Conservation (phyloP, 805 yeast genomes). For the Candida patagonica region DNA sequence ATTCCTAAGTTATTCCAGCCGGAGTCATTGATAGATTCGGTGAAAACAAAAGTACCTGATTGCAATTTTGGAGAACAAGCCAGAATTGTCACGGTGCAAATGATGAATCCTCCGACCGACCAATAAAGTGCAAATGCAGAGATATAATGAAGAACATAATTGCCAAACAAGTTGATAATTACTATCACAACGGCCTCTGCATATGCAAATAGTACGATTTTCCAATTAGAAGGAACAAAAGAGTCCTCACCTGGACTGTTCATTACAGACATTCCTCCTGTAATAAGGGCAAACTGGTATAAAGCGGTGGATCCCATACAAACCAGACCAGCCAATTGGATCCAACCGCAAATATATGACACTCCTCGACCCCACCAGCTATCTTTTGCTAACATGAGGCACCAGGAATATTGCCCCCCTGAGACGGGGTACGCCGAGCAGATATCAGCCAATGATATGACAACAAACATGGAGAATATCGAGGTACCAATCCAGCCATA, state of each 20-base stretch:
- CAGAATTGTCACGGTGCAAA: constrained; percentile 9
- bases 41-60: constrained; percentile 12
- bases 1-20: constrained; percentile 12
- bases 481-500: constrained; percentile 51
- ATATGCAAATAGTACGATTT: constrained; percentile 16
- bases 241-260: constrained; percentile 15
- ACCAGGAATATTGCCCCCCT: constrained; percentile 64
- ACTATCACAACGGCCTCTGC: constrained; percentile 9
- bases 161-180: constrained; percentile 17
- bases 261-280: constrained; percentile 13
- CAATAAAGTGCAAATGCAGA: constrained; percentile 20
- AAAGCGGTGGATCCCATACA: constrained; percentile 24
- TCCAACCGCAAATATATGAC: constrained; percentile 17
- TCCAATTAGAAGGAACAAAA: constrained; percentile 11
- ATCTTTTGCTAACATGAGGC: constrained; percentile 29
- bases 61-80: constrained; percentile 10
- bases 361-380: constrained; percentile 13
- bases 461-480: constrained; percentile 46
- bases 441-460: constrained; percentile 54
- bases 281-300: constrained; percentile 18
- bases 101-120: constrained; percentile 18
- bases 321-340: constrained; percentile 20
- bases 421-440: constrained; percentile 59
- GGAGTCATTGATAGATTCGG: constrained; percentile 6
- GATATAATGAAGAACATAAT: constrained; percentile 14